A percentile compares a stretch with the other conserved stretches of the same genome.
These are phyloP conservation scores for Tubosaeta sp. DNA, from an alignment of 768 basidiomycete genomes.

Conservation along the genomic window DNA sequence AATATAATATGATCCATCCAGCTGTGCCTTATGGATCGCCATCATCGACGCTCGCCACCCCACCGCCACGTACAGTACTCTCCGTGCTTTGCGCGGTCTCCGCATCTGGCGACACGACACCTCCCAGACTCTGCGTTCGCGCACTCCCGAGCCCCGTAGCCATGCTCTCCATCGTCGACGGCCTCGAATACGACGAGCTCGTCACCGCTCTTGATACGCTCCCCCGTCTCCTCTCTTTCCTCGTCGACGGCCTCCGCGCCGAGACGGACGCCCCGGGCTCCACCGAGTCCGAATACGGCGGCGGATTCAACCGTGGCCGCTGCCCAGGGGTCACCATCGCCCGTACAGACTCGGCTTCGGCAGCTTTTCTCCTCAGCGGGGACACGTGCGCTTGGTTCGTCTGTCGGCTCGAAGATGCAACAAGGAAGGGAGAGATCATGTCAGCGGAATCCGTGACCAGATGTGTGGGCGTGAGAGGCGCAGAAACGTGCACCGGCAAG, in stretches of 20 bases:
- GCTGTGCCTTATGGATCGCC: neutral
- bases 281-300: slow-evolving; percentile 18
- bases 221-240: neutral
- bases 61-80: neutral
- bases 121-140: neutral
- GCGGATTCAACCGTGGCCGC: slow-evolving; percentile 25
- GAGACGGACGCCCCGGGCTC: neutral
- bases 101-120: neutral
- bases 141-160: neutral
- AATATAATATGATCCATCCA: too few species aligned
- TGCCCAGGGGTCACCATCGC: slow-evolving; percentile 1
- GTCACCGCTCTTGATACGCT: slow-evolving; percentile 8
- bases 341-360: slow-evolving; percentile 4
- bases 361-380: neutral
- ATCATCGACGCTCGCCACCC: neutral
- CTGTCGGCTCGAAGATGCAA: slow-evolving; percentile 4
- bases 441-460: slow-evolving; percentile 17
- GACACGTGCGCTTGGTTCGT: neutral
- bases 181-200: slow-evolving; percentile 9
- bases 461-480: neutral
- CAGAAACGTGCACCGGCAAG: neutral
- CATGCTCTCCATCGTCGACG: slow-evolving; percentile 1
- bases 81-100: neutral
- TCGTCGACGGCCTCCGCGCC: slow-evolving; percentile 1
- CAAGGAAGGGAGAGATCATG: slow-evolving; percentile 22